Evolutionary conservation across 2,329 filamentous ascomycete species (phyloP), one percentile per base, ranked within the genome.

Genomic region (Arthrinium phaeospermum): DNA sequence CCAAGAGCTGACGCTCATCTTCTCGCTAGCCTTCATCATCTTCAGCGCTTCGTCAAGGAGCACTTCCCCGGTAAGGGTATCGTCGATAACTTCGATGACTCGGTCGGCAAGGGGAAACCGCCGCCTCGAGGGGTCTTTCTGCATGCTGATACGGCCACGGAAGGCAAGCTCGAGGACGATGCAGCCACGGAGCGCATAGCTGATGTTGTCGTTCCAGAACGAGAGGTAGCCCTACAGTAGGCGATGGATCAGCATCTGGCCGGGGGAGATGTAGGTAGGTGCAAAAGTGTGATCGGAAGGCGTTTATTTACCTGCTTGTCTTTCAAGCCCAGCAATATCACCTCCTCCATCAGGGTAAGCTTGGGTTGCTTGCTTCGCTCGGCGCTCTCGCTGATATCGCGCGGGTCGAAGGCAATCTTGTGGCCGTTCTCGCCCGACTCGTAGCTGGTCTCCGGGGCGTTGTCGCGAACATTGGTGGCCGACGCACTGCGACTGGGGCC

Each of bases 171-270:
- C 96, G 83, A 98, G 94, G 77, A 99, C 96, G 82, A 99, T 99
- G 85, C 96, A 99, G 81, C 96, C 96, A 82, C 96, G 92, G 75
- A 99, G 89, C 76, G 96, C 96, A 83, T 99, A 99, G 73, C 95
- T 98, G 80, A 99, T 99, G 86, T 99, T 99, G 85, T 99, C 96
- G 85, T 99, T 99, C 96, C 96, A 99, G 85, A 99, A 99, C 44
- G 96, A 98, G 75, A 99, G 91, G 82, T 99, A 98, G 76, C 96
- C 96, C 95, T 98, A 81, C 69, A n/a, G 37, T 45, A 34, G 10
- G 68, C 8, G 47, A 41, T n/a, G 34, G 71, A 61, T 78, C 72
- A 76, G 75, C 67, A 73, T 30, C 22, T 19, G 30, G 24, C 30
- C 67, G 8, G 67, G 34, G 41, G 44, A n/a, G 51, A 7, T 70